Base-by-base conservation (phyloP, 2,329 filamentous ascomycete species). In the Botryotinia globosa region DNA sequence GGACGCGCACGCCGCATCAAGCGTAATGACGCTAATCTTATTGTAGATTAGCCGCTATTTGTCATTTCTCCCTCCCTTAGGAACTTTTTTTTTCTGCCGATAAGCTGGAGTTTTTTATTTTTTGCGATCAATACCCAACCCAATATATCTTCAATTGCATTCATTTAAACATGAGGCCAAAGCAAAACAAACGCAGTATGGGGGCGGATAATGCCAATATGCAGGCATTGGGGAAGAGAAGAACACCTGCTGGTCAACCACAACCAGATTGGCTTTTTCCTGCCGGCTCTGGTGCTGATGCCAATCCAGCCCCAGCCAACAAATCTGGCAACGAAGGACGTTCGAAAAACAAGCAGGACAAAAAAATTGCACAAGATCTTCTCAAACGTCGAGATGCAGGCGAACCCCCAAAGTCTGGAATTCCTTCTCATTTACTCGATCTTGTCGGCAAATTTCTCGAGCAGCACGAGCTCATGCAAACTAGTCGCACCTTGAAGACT, bases 381-480 rank as follows among this genome's bases (percentile, higher is more conserved):
- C 75, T 80, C 59, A 78, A 77, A 61, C 74, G 76, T n/a, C 74
- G 75, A 56, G 76, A 73, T 69, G 75, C 73, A 69, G 76, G 74
- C 14, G 75, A 76, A 48, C 73, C 77, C 56, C 48, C 76, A 16
- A 78, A 78, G 71, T 56, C 81, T 42, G 80, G 83, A 64, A 85
- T 88, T 39, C 86, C 91, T 7, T 81, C 86, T 42, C 86, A 91
- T 81, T 83, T 94, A 51, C 84, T 94, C 79, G 87, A 89, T 74
- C 84, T 93, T 25, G 86, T 94, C 77, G 88, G 89, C 75, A 82
- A 83, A 34, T 94, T 94, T 81, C 85, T 94, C 67, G 85, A 86
- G 59, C 86, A 90, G 63, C 86, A 91, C 80, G 87, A 88, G n/a
- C 91, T 92, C 78, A 81, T 85, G 65, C 84, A 85, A 73, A 88